Percentiles rank a stretch among this genome's conserved stretches.
Evolutionary conservation across 345 rosid species (phyloP).

Genomic region (Barbarea vulgaris): DNA sequence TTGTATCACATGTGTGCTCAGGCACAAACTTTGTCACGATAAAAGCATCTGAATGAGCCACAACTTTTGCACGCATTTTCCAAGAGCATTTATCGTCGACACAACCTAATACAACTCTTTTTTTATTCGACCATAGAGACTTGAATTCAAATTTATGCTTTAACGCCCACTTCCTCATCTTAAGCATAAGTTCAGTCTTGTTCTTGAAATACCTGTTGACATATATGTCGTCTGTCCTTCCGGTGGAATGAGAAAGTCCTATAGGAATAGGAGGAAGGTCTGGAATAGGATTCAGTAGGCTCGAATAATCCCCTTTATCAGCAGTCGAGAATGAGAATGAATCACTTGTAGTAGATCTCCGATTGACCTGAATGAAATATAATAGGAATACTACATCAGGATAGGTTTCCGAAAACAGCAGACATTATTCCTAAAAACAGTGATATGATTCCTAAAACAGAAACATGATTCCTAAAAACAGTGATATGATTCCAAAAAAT

Average conservation of each 20-base stretch:
- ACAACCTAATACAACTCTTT: background rate
- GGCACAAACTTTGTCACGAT: background rate
- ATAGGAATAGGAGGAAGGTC: background rate
- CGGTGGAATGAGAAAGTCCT: background rate
- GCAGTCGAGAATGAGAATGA: background rate
- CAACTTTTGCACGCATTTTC: background rate
- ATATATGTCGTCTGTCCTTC: background rate
- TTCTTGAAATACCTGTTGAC: background rate
- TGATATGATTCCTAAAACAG: too few species aligned
- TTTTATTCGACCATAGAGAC: background rate
- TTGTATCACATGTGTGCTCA: slow-evolving; percentile 5
- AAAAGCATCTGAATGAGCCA: background rate
- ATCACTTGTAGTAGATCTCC: background rate
- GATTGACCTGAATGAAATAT: too few species aligned
- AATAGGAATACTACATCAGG: too few species aligned
- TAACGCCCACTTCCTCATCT: background rate
- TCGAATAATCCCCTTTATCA: too few species aligned
- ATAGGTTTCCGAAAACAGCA: too few species aligned
- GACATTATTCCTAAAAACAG: too few species aligned
- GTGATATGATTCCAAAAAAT: too few species aligned
- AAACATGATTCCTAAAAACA: too few species aligned
- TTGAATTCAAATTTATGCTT: background rate
- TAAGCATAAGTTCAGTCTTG: background rate
- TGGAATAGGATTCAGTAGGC: background rate
- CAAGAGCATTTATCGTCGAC: background rate